Evolutionary conservation across 1,139 yeast species (phyloP).

Genomic region (Pneumocystis wakefieldiae): DNA sequence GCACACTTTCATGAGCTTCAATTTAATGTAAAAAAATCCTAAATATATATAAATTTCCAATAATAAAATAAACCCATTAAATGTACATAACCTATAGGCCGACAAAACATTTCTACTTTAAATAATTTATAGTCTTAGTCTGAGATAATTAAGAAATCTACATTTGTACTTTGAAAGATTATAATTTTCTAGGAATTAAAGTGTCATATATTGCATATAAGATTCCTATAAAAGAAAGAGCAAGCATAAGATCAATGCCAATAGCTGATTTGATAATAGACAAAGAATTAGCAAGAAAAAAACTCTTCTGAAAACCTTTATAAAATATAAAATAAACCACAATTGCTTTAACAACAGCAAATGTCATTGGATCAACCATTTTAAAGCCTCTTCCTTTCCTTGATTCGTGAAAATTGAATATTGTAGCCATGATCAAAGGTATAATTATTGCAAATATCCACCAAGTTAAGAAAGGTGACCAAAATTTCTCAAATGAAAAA

Average conservation of each 20-base stretch:
- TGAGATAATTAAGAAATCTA: background rate
- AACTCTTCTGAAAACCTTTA: constrained; percentile 4
- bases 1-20: constrained; percentile 42
- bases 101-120: background rate
- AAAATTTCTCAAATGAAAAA: constrained; percentile 7
- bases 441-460: constrained; percentile 4
- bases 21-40: background rate
- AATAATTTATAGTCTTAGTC: background rate
- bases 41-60: background rate
- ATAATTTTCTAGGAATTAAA: background rate
- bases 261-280: background rate
- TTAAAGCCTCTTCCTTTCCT: constrained; percentile 2
- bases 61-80: background rate
- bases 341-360: constrained; percentile 7
- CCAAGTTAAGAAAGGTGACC: constrained; percentile 10
- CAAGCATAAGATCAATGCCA: constrained; percentile 5
- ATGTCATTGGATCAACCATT: constrained; percentile 10
- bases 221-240: constrained; percentile 7
- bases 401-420: constrained; percentile 8
- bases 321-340: constrained; percentile 8
- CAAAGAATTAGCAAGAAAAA: constrained; percentile 5
- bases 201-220: constrained; percentile 10
- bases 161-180: background rate
- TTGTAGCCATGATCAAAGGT: constrained; percentile 5
- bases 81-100: background rate